phyloP scores from a whole-genome alignment of 1,284 basidiomycete species.

The Papiliotrema laurentii region DNA sequence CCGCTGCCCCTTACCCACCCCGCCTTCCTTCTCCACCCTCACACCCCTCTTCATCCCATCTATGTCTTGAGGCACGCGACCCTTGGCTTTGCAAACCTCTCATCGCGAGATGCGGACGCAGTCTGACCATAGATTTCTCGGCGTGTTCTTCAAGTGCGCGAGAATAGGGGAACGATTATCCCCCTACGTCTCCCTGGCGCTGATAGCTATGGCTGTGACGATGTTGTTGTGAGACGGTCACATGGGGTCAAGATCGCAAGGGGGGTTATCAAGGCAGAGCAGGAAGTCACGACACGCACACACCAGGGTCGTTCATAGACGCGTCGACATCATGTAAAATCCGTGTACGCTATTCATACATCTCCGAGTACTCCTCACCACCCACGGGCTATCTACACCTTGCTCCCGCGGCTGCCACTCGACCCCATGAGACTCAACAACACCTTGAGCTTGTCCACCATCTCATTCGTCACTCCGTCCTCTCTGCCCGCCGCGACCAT shows the following conservation, averaged over 20 bases:
- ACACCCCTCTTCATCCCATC: too few species aligned
- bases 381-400: not conserved
- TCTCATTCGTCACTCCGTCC: constrained; percentile 8
- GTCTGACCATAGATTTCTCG: constrained; percentile 63
- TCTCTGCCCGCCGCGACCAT: constrained; percentile 7
- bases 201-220: constrained; percentile 70
- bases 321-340: not conserved
- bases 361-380: not conserved
- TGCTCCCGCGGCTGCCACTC: too few species aligned
- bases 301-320: too few species aligned
- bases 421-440: constrained; percentile 7
- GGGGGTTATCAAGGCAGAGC: not conserved
- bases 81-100: not conserved
- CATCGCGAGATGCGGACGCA: not conserved
- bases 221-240: constrained; percentile 48
- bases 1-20: not conserved
- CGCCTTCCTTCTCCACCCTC: not conserved
- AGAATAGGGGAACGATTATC: constrained; percentile 82
- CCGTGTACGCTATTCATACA: not conserved
- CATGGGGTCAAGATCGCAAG: not conserved
- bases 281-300: not conserved
- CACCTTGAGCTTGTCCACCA: constrained; percentile 12
- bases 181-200: constrained; percentile 75
- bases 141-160: constrained; percentile 89
- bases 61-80: not conserved